Evolutionary conservation across 2,329 filamentous ascomycete genomes (phyloP), one percentile per base, ranked within the genome.

Genomic region (Talaromyces rugulosus): DNA sequence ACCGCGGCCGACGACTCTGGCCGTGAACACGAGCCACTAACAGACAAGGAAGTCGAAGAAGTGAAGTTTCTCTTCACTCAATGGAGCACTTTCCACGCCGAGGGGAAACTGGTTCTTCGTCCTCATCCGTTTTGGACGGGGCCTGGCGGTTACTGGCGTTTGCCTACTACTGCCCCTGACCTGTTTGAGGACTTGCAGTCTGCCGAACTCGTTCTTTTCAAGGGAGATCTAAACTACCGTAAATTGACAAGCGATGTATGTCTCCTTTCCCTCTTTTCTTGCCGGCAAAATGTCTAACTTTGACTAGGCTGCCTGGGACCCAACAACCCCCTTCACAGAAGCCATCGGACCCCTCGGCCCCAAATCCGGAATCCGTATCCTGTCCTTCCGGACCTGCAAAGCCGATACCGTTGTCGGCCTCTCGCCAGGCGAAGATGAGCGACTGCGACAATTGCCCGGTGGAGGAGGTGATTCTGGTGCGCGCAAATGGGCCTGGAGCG

Each of bases 211-310:
- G 91, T 96, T 12, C 87, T 99, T 61, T 98, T 98, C 82, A 99
- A 99, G 81, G 95, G 95, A 2, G 95, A 99, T 73, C 75, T 99
- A 68, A 99, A 99, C 79, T 99, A 98, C 77, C 84, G 95, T 64
- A 99, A 99, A 77, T 77, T 99, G 67, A 92, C 89, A 33, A 90
- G 87, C 56, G 95, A 99, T 81, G 92, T 94, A 79, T 80, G 89
- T 81, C 23, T 5, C 8, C 11, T 16, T 23, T 27, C 5, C 7
- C 11, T 5, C 5, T 11, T 12, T 23, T 23, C 23, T 23, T 23
- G 23, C 23, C 23, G 23, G 8, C 6, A 18, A 11, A 4, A 23
- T 33, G 52, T 51, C 1, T 23, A 55, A 55, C 8, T 2, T 23
- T 18, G 14, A 34, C 47, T 65, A 91, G 89, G 87, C 85, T 31